A percentile compares a stretch with the other conserved stretches of the same genome.
Evolutionary conservation across 2,329 filamentous ascomycete species (phyloP).

Genomic region (Xylariaceae sp.): DNA sequence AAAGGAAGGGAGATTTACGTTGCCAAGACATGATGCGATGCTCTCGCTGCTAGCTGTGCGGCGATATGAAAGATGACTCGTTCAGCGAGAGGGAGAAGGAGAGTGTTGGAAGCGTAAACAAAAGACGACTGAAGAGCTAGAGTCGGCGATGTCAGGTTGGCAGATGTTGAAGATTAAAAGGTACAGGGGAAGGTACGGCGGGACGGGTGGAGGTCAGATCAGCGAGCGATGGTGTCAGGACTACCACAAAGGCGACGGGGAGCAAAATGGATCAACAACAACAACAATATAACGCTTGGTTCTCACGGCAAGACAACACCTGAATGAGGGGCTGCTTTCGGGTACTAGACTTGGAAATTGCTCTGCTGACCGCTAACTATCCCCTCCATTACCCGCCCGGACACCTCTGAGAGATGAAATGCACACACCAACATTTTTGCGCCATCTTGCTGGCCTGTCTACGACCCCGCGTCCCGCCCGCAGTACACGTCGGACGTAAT

Average conservation of each 20-base stretch:
- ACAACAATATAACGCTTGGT: not conserved
- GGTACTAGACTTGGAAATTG: too few relatives aligned
- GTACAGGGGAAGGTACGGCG: too few relatives aligned
- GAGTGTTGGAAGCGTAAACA: too few relatives aligned
- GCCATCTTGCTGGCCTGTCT: conserved; percentile 20
- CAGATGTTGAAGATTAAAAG: too few relatives aligned
- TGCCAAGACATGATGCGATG: conserved; percentile 67
- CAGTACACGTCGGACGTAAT: too few relatives aligned
- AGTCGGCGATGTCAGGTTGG: too few relatives aligned
- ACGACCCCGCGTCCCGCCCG: conserved; percentile 4
- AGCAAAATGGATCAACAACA: too few relatives aligned
- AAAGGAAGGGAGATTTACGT: conserved; percentile 49
- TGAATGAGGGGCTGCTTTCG: conserved; percentile 29
- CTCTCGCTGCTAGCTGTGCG: conserved; percentile 17
- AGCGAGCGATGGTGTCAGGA: conserved; percentile 8
- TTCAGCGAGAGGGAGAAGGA: too few relatives aligned
- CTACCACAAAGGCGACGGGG: conserved; percentile 12
- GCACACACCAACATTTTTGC: conserved; percentile 9
- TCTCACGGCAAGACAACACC: not conserved
- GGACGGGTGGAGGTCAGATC: too few relatives aligned
- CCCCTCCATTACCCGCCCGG: too few relatives aligned
- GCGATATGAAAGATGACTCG: conserved; percentile 1
- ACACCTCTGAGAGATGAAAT: conserved; percentile 7
- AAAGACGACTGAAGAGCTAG: too few relatives aligned
- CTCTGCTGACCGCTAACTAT: not conserved